A percentile compares a stretch with the other conserved stretches of the same genome.
phyloP scores from a whole-genome alignment of 1,139 yeast genomes.

The Nakaseomyces bracarensis region DNA sequence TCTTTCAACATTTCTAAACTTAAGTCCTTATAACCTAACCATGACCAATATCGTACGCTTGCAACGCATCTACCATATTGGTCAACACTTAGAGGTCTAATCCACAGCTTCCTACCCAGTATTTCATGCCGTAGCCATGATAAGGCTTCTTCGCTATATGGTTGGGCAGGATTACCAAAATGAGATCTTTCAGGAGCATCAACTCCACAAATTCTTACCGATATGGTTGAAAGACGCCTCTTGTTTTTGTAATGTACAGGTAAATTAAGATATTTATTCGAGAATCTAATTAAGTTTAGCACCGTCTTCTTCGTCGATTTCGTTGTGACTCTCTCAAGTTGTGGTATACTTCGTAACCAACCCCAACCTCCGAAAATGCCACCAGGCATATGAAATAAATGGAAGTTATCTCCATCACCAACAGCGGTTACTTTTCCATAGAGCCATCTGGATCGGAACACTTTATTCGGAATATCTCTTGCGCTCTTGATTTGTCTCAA shows the following conservation, averaged over 20 bases:
- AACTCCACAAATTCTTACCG: slow-evolving; percentile 80
- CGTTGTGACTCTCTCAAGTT: slow-evolving; percentile 3
- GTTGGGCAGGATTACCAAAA: slow-evolving; percentile 92
- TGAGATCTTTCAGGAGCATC: slow-evolving; percentile 97
- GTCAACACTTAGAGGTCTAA: slow-evolving; percentile 74
- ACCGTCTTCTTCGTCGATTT: slow-evolving; percentile 6
- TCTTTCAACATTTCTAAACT: slow-evolving; percentile 76
- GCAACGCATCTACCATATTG: slow-evolving; percentile 89
- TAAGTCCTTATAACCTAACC: slow-evolving; percentile 68
- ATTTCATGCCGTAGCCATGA: slow-evolving; percentile 61
- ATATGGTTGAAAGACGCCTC: slow-evolving; percentile 40
- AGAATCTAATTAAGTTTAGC: slow-evolving; percentile 4
- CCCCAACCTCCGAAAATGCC: slow-evolving; percentile 89
- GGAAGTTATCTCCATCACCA: slow-evolving; percentile 95
- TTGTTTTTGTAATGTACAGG: slow-evolving; percentile 39
- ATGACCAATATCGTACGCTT: slow-evolving; percentile 54
- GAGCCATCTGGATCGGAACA: slow-evolving; percentile 41
- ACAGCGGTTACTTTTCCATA: slow-evolving; percentile 83
- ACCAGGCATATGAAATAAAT: slow-evolving; percentile 90
- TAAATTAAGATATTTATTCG: slow-evolving; percentile 35
- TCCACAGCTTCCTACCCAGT: slow-evolving; percentile 56
- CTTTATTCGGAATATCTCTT: slow-evolving; percentile 35
- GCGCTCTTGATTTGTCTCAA: slow-evolving; percentile 36
- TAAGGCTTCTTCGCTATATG: slow-evolving; percentile 76
- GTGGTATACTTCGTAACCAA: slow-evolving; percentile 59